Evolutionary conservation across 176 grass and related monocot species (phyloP), one percentile per base, ranked within the genome.

Genomic region (Rhynchospora breviuscula): DNA sequence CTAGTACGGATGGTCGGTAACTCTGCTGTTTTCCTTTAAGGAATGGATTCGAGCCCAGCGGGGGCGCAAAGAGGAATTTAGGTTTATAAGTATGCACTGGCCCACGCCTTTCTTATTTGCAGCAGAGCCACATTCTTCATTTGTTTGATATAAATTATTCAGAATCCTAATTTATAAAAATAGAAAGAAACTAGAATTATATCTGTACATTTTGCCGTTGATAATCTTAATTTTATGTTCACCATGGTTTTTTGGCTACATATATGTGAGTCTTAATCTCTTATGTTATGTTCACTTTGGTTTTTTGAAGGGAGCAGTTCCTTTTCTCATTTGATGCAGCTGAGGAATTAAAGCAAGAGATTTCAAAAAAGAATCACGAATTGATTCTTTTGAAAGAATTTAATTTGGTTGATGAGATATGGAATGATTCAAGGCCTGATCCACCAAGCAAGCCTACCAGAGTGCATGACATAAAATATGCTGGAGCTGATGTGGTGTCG

Each of bases 291-390:
- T 88, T 80, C 56, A 84, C 22, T 81, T 84, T 87, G 77, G 85
- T 87, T 85, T 80, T 88, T 91, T 63, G 79, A 98, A 98, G 92
- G 86, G 88, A 93, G 89, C 95, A 98, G 95, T 98, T 98, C 83
- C 92, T 98, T 82, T 98, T 98, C 86, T 98, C 95, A 77, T 93
- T 89, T 74, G 92, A 90, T 87, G 92, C 95, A 81, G 87, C 95
- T 74, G 87, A 91, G 80, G 95, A 98, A 86, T 18, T 98, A 79
- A 98, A 98, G 64, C 84, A 93, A 69, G 91, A 85, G 87, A 94
- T 98, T 72, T 85, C 82, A 4, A 82, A 90, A 56, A 94, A 98
- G 63, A 94, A 98, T 59, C 90, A 94, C 86, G 84, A 94, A 51
- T 87, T 98, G 61, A 57, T 94, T 93, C 89, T 94, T 49, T 79